Evolutionary conservation across 2,329 filamentous ascomycete genomes (phyloP).

Genomic region (Teratosphaeria pseudoeucalypti): DNA sequence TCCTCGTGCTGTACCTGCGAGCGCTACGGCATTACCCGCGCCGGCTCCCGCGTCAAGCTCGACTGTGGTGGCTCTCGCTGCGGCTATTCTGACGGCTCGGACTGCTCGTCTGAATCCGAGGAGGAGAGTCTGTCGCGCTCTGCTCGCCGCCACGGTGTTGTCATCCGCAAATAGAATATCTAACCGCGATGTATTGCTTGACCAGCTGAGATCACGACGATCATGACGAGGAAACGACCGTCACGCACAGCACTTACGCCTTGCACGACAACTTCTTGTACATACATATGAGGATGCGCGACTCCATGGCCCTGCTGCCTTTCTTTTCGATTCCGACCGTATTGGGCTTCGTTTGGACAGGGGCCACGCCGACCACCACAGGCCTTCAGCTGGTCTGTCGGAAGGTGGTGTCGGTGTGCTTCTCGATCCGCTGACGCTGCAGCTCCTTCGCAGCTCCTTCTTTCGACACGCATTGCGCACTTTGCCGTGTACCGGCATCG

Average conservation of each 20-base stretch:
- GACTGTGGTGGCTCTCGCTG: conserved; percentile 88
- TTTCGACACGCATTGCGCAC: background rate
- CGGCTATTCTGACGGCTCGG: conserved; percentile 61
- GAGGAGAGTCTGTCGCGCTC: conserved; percentile 32
- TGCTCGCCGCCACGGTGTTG: conserved; percentile 37
- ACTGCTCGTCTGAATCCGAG: conserved; percentile 59
- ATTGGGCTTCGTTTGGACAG: conserved; percentile 4
- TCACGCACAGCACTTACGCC: background rate
- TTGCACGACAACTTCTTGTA: conserved; percentile 1
- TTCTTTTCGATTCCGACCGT: conserved; percentile 1
- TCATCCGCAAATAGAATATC: conserved; percentile 25
- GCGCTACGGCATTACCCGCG: conserved; percentile 90
- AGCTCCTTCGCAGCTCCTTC: background rate
- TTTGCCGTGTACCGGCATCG: background rate
- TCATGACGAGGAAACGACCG: background rate
- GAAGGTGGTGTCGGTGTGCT: background rate
- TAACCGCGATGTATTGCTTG: background rate
- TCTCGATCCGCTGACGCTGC: background rate
- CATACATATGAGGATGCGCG: conserved; percentile 2
- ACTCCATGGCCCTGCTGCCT: conserved; percentile 1
- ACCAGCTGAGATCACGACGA: background rate
- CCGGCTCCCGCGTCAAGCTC: conserved; percentile 81
- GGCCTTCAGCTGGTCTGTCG: conserved; percentile 9
- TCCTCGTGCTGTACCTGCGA: conserved; percentile 72
- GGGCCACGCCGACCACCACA: background rate